phyloP scores from a whole-genome alignment of 1,284 basidiomycete genomes.

The Fomes fomentarius region DNA sequence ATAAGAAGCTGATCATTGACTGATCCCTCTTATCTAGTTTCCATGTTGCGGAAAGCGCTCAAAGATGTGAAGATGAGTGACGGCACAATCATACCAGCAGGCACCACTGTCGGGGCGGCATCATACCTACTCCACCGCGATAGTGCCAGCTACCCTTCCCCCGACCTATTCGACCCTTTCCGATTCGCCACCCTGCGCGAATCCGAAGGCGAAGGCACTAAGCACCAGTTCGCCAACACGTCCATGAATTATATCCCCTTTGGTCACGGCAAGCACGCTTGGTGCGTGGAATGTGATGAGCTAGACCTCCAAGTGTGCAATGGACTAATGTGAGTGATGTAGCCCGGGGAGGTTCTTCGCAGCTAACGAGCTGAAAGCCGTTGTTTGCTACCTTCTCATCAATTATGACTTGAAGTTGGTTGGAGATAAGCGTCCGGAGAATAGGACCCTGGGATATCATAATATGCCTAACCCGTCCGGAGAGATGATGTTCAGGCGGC shows the following conservation, averaged over 20 bases:
- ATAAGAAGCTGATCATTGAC: too few species aligned
- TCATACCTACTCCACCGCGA: constrained; percentile 44
- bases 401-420: constrained; percentile 42
- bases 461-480: not conserved
- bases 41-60: constrained; percentile 28
- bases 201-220: constrained; percentile 19
- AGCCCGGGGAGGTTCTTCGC: constrained; percentile 52
- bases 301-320: not conserved
- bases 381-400: constrained; percentile 46
- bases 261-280: constrained; percentile 32
- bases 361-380: constrained; percentile 46
- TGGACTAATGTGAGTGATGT: not conserved
- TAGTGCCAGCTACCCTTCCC: constrained; percentile 41
- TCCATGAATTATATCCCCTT: constrained; percentile 29
- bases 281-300: constrained; percentile 15
- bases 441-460: not conserved
- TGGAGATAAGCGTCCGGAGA: constrained; percentile 1
- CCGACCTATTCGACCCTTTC: constrained; percentile 46
- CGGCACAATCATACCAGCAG: constrained; percentile 45
- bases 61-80: constrained; percentile 42
- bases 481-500: constrained; percentile 11
- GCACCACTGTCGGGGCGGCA: constrained; percentile 43
- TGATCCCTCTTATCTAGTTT: constrained; percentile 3
- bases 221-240: constrained; percentile 38
- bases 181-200: constrained; percentile 48